Conservation (phyloP, 164 flowering plant species). For the Echeveria elegans region DNA sequence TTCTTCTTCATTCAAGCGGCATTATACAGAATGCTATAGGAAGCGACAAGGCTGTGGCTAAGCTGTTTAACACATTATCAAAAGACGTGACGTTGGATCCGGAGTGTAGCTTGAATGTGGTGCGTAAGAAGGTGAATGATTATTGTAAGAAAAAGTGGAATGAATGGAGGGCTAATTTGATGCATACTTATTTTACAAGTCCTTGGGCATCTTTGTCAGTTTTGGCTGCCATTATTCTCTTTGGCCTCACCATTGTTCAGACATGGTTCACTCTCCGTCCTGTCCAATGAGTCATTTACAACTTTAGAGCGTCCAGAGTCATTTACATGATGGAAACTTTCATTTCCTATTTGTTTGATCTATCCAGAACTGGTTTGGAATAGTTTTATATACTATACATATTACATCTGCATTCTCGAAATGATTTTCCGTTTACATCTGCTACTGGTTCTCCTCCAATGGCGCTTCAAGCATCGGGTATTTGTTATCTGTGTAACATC, state of each 20-base stretch:
- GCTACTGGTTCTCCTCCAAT: not conserved
- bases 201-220: slow-evolving; percentile 53
- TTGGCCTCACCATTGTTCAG: slow-evolving; percentile 36
- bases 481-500: not conserved
- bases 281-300: not conserved
- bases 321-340: too few species aligned
- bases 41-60: slow-evolving; percentile 47
- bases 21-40: slow-evolving; percentile 45
- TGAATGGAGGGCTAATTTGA: slow-evolving; percentile 40
- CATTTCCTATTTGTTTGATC: too few species aligned
- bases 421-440: not conserved
- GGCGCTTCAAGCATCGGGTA: not conserved
- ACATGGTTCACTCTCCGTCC: slow-evolving; percentile 23
- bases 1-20: slow-evolving; percentile 25
- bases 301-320: too few species aligned
- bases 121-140: slow-evolving; percentile 24
- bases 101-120: slow-evolving; percentile 20
- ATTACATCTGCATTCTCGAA: not conserved
- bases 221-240: slow-evolving; percentile 34
- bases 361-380: not conserved
- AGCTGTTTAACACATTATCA: slow-evolving; percentile 39
- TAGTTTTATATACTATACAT: not conserved
- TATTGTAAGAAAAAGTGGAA: slow-evolving; percentile 41
- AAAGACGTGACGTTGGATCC: slow-evolving; percentile 41
- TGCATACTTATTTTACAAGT: slow-evolving; percentile 43